Evolutionary conservation across 2,329 filamentous ascomycete genomes (phyloP), one percentile per base, ranked within the genome.

Genomic region (Fusarium chlamydosporum): DNA sequence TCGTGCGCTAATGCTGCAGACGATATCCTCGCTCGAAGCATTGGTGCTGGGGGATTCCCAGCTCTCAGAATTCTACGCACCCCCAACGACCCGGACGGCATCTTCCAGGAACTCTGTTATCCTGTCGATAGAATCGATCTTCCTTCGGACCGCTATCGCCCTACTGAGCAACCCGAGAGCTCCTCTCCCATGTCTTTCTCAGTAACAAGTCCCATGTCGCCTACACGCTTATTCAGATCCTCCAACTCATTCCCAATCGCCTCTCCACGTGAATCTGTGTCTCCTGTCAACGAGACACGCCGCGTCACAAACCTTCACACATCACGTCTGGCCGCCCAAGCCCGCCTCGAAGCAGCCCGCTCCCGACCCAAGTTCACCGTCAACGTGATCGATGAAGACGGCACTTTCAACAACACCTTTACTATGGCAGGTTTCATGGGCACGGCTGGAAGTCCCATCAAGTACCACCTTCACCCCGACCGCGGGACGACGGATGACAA

Each of bases 81-180:
- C 0, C 92, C 91, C 2, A 88, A 88, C 59, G 92, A 94, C 68
- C 86, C 90, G 2, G 86, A 92, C 7, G 92, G 91, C 27, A 71
- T 86, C 9, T 88, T 94, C 65, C 92, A 94, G 78, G 79, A 82
- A 2, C 83, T 93, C 2, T 94, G 92, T 76, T 85, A 84, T 42
- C 91, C 91, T 1, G 80, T 84, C 6, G 85, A 86, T 31, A 82
- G 83, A 31, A 81, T 87, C 20, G 83, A 88, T 40, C 79, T 85
- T 23, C 81, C 84, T 2, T 78, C 78, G 11, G 85, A 88, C 65
- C 82, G 82, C 23, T 84, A 83, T 73, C 80, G 79, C 20, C 26
- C 45, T 18, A 38, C 62, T 3, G 67, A 72, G n/a, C 56, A 57
- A 9, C 45, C 66, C 13, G 58, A 61, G 1, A 65, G 68, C 23